These are phyloP conservation scores for Pisolithus tinctorius DNA, from an alignment of 768 basidiomycete species.

Conservation along the genomic window DNA sequence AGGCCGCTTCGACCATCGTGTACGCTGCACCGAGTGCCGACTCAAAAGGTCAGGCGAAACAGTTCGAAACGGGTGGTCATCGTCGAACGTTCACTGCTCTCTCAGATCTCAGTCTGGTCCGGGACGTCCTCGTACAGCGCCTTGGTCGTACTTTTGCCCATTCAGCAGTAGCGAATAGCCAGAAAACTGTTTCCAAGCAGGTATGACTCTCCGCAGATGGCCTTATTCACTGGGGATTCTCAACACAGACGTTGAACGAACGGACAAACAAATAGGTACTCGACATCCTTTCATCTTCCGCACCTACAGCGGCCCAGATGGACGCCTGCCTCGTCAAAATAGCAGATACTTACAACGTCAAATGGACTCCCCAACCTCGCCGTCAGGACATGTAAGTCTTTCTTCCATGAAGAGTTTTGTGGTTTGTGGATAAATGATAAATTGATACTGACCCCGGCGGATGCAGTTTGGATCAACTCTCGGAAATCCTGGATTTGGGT, in stretches of 20 bases:
- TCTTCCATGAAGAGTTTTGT: neutral
- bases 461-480: slow-evolving; percentile 44
- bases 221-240: neutral
- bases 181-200: slow-evolving; percentile 48
- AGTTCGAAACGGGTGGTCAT: neutral
- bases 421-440: neutral
- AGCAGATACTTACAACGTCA: slow-evolving; percentile 44
- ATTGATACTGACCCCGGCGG: slow-evolving; percentile 1
- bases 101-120: slow-evolving; percentile 51
- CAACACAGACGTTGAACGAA: neutral
- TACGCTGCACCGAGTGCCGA: slow-evolving; percentile 50
- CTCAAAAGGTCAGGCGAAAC: slow-evolving; percentile 43
- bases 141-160: slow-evolving; percentile 53
- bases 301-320: slow-evolving; percentile 50
- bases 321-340: slow-evolving; percentile 50
- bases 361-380: slow-evolving; percentile 56
- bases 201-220: slow-evolving; percentile 23
- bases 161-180: slow-evolving; percentile 43
- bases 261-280: slow-evolving; percentile 32
- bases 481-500: slow-evolving; percentile 52
- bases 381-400: slow-evolving; percentile 55
- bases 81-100: neutral
- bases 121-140: slow-evolving; percentile 48
- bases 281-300: slow-evolving; percentile 43
- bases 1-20: slow-evolving; percentile 65